phyloP scores from a whole-genome alignment of 495 filamentous ascomycete species.

The Niebla homalea region DNA sequence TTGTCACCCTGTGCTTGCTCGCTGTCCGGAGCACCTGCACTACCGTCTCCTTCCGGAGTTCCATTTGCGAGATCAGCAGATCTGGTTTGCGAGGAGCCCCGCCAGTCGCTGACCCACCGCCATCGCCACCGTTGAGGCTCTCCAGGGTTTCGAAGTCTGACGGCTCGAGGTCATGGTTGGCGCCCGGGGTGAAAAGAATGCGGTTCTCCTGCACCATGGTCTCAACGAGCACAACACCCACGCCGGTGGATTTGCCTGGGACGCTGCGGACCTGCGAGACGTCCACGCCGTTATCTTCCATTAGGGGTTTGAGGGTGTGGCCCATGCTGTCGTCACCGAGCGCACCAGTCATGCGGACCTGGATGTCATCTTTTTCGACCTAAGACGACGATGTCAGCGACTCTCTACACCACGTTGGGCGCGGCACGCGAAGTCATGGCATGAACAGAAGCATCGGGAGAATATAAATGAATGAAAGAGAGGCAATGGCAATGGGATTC shows the following conservation, averaged over 20 bases:
- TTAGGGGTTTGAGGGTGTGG: neutral
- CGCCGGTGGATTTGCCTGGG: slow-evolving; percentile 43
- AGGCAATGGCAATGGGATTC: no score
- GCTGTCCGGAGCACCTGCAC: slow-evolving; percentile 19
- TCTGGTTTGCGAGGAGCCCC: slow-evolving; percentile 26
- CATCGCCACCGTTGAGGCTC: slow-evolving; percentile 19
- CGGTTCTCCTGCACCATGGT: slow-evolving; percentile 62
- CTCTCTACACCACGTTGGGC: no score
- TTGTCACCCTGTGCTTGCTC: slow-evolving; percentile 10
- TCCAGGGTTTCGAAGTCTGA: slow-evolving; percentile 21
- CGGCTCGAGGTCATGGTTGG: slow-evolving; percentile 45
- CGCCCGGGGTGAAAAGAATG: slow-evolving; percentile 66
- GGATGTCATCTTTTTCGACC: slow-evolving; percentile 22
- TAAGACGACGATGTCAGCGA: no score
- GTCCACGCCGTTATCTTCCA: slow-evolving; percentile 51
- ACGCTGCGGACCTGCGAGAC: slow-evolving; percentile 36
- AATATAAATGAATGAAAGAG: no score
- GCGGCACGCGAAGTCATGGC: no score
- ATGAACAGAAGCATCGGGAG: no score
- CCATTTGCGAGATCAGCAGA: slow-evolving; percentile 71
- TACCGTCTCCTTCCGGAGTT: slow-evolving; percentile 64
- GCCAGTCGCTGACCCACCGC: no score
- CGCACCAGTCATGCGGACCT: slow-evolving; percentile 68
- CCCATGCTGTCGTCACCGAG: slow-evolving; percentile 40
- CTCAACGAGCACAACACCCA: slow-evolving; percentile 69